Conservation (phyloP, 2,329 filamentous ascomycete genomes). For the Trichoderma guizhouense region DNA sequence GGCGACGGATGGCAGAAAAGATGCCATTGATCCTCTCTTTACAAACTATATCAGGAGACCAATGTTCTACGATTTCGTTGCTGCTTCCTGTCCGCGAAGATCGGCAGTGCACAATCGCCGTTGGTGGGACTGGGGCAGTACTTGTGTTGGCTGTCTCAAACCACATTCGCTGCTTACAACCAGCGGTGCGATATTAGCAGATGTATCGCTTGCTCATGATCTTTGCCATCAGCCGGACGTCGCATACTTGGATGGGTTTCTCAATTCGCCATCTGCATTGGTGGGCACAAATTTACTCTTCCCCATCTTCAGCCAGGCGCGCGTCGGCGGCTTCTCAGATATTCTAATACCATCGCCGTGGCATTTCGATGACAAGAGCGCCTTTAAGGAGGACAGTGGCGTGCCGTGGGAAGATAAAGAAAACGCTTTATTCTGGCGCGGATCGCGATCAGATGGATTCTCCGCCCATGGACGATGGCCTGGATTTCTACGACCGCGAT, state of each 20-base stretch:
- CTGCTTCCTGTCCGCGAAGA: conserved; percentile 43
- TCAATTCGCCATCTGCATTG: conserved; percentile 49
- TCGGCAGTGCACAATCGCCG: conserved; percentile 40
- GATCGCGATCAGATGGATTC: conserved; percentile 54
- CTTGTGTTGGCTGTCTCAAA: conserved; percentile 32
- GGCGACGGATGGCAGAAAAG: neutral
- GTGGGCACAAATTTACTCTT: conserved; percentile 49
- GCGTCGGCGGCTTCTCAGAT: conserved; percentile 52
- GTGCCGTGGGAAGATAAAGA: conserved; percentile 46
- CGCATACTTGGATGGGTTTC: conserved; percentile 49
- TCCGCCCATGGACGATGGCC: conserved; percentile 44
- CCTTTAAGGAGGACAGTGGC: conserved; percentile 46
- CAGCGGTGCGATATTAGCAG: conserved; percentile 45
- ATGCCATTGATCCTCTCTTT: conserved; percentile 20
- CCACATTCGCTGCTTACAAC: conserved; percentile 34
- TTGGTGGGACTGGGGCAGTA: conserved; percentile 39
- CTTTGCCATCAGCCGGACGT: conserved; percentile 50
- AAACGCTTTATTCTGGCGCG: conserved; percentile 53
- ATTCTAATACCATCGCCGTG: conserved; percentile 54
- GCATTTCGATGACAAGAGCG: conserved; percentile 55
- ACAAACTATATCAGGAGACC: conserved; percentile 23
- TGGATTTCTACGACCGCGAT: conserved; percentile 65
- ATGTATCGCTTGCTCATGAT: conserved; percentile 52
- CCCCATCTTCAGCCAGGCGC: conserved; percentile 56
- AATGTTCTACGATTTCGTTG: conserved; percentile 37